Base-by-base conservation (phyloP, 2,329 filamentous ascomycete genomes). In the Hypoxylon sp. region DNA sequence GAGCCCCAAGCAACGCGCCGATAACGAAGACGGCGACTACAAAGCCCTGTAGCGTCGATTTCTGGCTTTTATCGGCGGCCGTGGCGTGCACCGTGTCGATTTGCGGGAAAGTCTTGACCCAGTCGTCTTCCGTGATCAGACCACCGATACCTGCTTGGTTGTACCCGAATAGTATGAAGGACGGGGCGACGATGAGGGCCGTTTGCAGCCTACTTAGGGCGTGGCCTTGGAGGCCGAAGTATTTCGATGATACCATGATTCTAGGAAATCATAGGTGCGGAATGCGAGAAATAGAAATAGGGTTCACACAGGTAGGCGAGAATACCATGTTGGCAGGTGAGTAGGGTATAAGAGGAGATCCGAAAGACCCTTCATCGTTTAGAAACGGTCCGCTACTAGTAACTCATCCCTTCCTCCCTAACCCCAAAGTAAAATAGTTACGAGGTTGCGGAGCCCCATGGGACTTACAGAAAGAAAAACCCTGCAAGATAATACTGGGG, bases 151-250 rank as follows among this genome's bases (percentile, higher is more conserved):
- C 79, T 2, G 80, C 78, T 67, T 82, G 80, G 70, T 82, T 82
- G 72, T 82, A 82, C 6, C 80, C 81, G 69, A 81, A 82, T 44
- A 82, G 74, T 69, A 82, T 79, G 70, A 82, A 81, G 11, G 82
- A 75, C 3, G 83, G 83, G 6, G 77, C 79, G 17, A 84, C 82
- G 42, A 84, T 79, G 51, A 83, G 76, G 13, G 78, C 78, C 58
- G 82, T 77, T 70, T 84, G 82, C 27, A 80, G 72, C 13, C 75
- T 75, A 63, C 73, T 75, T 52, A 83, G 73, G 55, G 76, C 67
- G 44, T 77, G 72, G 77, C 81, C 81, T 46, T 74, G 78, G 27
- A 78, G 73, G 59, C 80, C 81, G 39, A 82, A 75, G 62, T 51
- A 62, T 53, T 67, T 70, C 2, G 58, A 59, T 10, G 61, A 59